These are phyloP conservation scores for Luffa aegyptiaca DNA, from an alignment of 306 rosid genomes.

Conservation along the genomic window DNA sequence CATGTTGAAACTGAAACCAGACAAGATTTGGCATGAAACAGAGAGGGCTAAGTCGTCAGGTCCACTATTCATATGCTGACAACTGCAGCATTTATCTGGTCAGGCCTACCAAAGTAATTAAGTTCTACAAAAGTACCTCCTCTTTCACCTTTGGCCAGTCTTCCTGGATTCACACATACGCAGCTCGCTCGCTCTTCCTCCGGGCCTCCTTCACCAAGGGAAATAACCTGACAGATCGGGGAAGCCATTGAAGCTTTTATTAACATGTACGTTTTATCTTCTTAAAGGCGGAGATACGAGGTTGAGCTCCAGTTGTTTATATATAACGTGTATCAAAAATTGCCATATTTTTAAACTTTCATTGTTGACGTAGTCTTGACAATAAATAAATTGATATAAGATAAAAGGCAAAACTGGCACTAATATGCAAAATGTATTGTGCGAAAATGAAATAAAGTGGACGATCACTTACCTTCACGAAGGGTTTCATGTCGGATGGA, in stretches of 20 bases:
- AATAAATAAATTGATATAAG: not conserved
- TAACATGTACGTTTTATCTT: not conserved
- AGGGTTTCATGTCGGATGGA: conserved; percentile 80
- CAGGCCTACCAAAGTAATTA: conserved; percentile 45
- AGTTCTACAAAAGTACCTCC: conserved; percentile 92
- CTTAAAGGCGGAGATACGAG: not conserved
- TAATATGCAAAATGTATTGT: not conserved
- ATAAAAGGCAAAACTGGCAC: not conserved
- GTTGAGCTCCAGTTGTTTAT: not conserved
- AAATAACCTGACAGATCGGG: conserved; percentile 38
- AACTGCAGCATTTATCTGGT: conserved; percentile 40
- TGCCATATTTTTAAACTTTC: not conserved
- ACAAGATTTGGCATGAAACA: not conserved
- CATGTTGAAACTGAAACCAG: not conserved
- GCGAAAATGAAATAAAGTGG: not conserved
- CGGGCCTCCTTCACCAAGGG: conserved; percentile 36
- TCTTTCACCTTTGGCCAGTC: conserved; percentile 90
- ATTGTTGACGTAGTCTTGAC: not conserved
- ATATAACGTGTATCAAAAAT: not conserved
- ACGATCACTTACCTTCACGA: conserved; percentile 51
- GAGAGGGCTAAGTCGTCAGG: not conserved
- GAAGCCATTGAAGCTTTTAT: not conserved
- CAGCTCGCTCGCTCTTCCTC: conserved; percentile 37
- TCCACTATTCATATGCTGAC: conserved; percentile 43
- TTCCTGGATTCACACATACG: conserved; percentile 82